Conservation (phyloP, 2,329 filamentous ascomycete genomes). For the Fusarium chlamydosporum region DNA sequence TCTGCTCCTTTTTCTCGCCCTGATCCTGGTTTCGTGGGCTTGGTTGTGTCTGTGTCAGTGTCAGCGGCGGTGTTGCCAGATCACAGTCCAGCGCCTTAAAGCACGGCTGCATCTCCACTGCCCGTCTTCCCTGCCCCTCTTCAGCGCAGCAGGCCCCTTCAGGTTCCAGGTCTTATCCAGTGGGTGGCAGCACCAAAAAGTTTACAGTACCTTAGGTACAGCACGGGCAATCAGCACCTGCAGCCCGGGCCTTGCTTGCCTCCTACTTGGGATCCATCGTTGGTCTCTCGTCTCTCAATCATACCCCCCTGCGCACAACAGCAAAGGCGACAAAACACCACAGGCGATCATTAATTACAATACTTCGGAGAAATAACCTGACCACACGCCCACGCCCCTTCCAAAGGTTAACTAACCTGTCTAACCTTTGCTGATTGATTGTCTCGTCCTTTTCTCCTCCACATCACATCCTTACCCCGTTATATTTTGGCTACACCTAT, state of each 20-base stretch:
- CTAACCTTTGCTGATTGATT: conserved; percentile 18
- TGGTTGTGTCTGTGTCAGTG: conserved; percentile 3
- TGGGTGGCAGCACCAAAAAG: conserved; percentile 2
- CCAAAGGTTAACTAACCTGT: conserved; percentile 20
- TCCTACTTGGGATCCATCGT: background rate
- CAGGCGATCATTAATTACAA: conserved; percentile 43
- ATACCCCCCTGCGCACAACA: conserved; percentile 31
- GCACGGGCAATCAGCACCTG: background rate
- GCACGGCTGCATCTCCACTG: conserved; percentile 7
- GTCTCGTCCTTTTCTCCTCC: conserved; percentile 27
- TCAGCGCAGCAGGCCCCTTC: conserved; percentile 21
- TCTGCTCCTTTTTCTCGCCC: conserved; percentile 33
- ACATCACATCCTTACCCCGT: conserved; percentile 4
- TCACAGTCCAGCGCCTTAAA: conserved; percentile 9
- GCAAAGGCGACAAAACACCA: conserved; percentile 31
- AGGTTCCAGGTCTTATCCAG: conserved; percentile 3
- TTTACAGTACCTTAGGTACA: background rate
- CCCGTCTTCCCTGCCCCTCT: conserved; percentile 5
- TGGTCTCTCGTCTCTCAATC: background rate
- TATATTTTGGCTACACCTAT: background rate
- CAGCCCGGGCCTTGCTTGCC: background rate
- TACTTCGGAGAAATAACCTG: conserved; percentile 46
- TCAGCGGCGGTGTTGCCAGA: conserved; percentile 16
- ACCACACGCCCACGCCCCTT: conserved; percentile 33
- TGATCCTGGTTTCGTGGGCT: conserved; percentile 21